These are phyloP conservation scores for Puccinia coronata DNA, from an alignment of 1,284 basidiomycete genomes.

Conservation along the genomic window DNA sequence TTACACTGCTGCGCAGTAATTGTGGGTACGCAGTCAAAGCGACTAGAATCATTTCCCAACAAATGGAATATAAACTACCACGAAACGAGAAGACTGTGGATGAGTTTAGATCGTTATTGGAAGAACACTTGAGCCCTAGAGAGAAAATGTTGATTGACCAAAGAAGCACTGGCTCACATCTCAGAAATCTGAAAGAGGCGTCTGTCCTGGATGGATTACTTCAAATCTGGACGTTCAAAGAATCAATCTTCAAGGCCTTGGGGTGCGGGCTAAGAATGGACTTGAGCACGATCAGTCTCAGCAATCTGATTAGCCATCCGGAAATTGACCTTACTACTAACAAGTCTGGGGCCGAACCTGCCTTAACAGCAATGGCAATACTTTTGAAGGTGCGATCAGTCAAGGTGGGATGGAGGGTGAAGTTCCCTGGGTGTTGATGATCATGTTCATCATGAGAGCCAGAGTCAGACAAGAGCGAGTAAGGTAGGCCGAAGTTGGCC, in stretches of 20 bases:
- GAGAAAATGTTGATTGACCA: conserved; percentile 25
- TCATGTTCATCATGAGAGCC: not conserved
- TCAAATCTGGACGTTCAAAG: conserved; percentile 49
- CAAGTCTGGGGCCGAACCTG: not conserved
- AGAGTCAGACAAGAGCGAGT: not conserved
- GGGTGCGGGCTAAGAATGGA: conserved; percentile 29
- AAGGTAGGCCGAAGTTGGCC: conserved; percentile 38
- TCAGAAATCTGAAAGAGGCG: not conserved
- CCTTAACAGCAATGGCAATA: conserved; percentile 29
- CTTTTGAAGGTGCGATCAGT: conserved; percentile 36
- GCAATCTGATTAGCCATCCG: conserved; percentile 1
- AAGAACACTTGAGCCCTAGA: conserved; percentile 23
- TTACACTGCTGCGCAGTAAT: no score
- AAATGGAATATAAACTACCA: conserved; percentile 35
- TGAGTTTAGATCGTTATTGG: conserved; percentile 1
- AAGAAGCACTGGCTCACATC: not conserved
- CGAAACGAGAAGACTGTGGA: not conserved
- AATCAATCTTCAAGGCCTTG: conserved; percentile 46
- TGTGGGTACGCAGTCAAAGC: no score
- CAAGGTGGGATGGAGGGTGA: conserved; percentile 16
- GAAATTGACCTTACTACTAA: not conserved
- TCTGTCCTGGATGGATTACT: conserved; percentile 25
- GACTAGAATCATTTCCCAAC: no score
- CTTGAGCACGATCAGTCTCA: conserved; percentile 24
- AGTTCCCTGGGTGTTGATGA: conserved; percentile 20